Evolutionary conservation across 75 land plant genomes (phyloP).

Genomic region (Larix kaempferi): DNA sequence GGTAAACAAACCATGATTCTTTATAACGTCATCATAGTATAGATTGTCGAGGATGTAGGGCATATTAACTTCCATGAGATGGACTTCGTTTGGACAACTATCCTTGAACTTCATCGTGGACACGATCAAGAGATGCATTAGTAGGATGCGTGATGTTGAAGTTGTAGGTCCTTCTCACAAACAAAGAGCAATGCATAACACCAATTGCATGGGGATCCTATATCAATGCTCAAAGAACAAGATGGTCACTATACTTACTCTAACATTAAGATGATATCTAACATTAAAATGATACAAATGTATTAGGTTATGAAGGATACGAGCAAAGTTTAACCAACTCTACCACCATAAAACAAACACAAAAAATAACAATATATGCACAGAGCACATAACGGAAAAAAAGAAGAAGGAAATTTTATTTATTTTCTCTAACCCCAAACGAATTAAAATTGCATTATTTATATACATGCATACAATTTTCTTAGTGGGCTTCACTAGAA

Average conservation of each 20-base stretch:
- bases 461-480: too few relatives aligned
- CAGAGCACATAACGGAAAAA: too few relatives aligned
- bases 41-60: conserved; percentile 35
- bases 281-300: too few relatives aligned
- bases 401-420: too few relatives aligned
- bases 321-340: conserved; percentile 68
- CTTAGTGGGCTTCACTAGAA: too few relatives aligned
- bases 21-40: conserved; percentile 38
- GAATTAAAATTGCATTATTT: too few relatives aligned
- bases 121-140: conserved; percentile 17
- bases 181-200: conserved; percentile 10
- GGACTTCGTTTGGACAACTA: conserved; percentile 17
- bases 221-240: not conserved
- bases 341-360: too few relatives aligned
- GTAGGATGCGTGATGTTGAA: conserved; percentile 10
- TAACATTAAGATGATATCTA: not conserved
- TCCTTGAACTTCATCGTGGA: conserved; percentile 16
- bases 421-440: too few relatives aligned
- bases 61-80: conserved; percentile 23
- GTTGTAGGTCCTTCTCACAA: conserved; percentile 13
- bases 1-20: conserved; percentile 44
- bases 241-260: not conserved
- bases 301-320: not conserved
- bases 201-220: conserved; percentile 30
- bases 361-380: too few relatives aligned